Percentiles rank a stretch among this genome's conserved stretches.
These are phyloP conservation scores for Flaveria brownii DNA, from an alignment of 129 eudicot genomes.

Conservation along the genomic window DNA sequence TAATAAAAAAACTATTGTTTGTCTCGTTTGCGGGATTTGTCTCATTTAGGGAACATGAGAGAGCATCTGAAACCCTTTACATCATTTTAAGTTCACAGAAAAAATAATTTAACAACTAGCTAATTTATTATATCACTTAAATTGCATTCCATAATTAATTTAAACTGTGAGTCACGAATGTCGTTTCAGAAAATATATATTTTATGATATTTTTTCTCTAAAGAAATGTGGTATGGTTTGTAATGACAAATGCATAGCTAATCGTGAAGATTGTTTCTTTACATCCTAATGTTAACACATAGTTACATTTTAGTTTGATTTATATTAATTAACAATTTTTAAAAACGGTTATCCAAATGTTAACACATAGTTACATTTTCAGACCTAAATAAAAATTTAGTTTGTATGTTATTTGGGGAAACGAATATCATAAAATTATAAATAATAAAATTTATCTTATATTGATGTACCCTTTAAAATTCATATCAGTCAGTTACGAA, in stretches of 20 bases:
- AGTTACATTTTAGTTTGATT: background rate
- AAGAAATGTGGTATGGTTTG: background rate
- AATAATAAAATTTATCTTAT: too few relatives aligned
- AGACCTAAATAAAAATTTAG: too few relatives aligned
- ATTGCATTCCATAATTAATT: background rate
- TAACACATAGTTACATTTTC: background rate
- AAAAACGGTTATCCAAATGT: background rate
- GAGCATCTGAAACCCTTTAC: conserved; percentile 35
- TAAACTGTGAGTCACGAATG: too few relatives aligned
- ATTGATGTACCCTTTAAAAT: too few relatives aligned
- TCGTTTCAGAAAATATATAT: too few relatives aligned
- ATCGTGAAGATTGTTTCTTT: background rate
- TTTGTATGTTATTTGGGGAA: too few relatives aligned
- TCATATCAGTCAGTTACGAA: too few relatives aligned
- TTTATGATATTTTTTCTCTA: too few relatives aligned
- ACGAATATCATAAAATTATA: too few relatives aligned
- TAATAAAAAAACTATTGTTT: background rate
- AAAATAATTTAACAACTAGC: background rate
- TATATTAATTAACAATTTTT: background rate
- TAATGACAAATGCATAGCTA: background rate
- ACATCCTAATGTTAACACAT: background rate
- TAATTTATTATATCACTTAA: conserved; percentile 6
- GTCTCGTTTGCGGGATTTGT: background rate
- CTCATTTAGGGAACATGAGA: background rate
- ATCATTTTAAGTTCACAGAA: background rate